These are phyloP conservation scores for Brassica napus DNA, from an alignment of 345 rosid genomes.

Conservation along the genomic window DNA sequence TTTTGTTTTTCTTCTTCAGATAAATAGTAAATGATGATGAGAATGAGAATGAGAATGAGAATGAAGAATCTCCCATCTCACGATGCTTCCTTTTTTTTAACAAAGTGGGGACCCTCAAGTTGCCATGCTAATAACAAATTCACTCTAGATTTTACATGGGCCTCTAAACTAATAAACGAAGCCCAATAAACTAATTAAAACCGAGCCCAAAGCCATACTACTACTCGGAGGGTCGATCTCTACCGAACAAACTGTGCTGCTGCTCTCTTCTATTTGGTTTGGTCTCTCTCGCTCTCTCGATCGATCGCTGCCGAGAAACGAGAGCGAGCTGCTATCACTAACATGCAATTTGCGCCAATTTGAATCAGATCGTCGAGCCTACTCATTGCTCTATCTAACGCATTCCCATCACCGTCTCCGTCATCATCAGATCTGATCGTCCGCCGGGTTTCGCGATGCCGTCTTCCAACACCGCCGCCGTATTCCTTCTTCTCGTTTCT, in stretches of 20 bases:
- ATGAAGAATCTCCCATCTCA: conserved; percentile 32
- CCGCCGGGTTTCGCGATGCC: conserved; percentile 61
- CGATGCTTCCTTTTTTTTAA: conserved; percentile 2
- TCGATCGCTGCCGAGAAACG: conserved; percentile 23
- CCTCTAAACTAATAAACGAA: not conserved
- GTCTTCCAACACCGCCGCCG: conserved; percentile 25
- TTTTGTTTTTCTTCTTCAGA: not conserved
- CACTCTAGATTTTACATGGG: not conserved
- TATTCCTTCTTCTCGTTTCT: conserved; percentile 45
- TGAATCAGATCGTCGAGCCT: conserved; percentile 14
- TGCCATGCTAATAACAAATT: not conserved
- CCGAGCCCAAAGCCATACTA: not conserved
- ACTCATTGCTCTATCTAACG: conserved; percentile 2
- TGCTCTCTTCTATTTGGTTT: conserved; percentile 5
- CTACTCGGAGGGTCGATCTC: conserved; percentile 8
- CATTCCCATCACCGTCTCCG: conserved; percentile 17
- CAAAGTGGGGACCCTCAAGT: conserved; percentile 26
- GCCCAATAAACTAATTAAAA: not conserved
- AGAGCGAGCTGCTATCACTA: conserved; percentile 14
- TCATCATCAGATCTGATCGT: conserved; percentile 52
- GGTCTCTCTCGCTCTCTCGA: conserved; percentile 8
- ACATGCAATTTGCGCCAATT: conserved; percentile 2
- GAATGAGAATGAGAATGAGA: not conserved
- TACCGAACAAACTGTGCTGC: not conserved
- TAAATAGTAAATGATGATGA: not conserved